Conservation (phyloP, 306 rosid genomes). For the Luffa acutangula region DNA sequence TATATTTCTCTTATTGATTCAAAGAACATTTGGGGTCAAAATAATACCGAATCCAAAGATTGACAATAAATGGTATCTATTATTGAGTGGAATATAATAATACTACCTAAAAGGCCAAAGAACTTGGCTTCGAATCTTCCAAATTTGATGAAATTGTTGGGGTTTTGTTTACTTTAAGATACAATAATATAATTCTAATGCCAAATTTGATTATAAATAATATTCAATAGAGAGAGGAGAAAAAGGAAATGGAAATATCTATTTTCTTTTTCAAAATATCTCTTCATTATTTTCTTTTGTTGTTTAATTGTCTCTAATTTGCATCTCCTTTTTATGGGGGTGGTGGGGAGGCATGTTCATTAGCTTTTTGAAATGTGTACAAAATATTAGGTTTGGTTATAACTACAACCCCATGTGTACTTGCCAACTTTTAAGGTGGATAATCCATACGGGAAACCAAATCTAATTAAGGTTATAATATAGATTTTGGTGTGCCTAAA, state of each 20-base stretch:
- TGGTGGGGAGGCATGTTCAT: not conserved
- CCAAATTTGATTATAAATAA: not conserved
- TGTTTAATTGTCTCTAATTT: slow-evolving; percentile 3
- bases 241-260: not conserved
- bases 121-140: not conserved
- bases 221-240: not conserved
- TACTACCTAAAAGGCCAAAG: not conserved
- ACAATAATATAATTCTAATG: not conserved
- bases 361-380: not conserved
- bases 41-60: not conserved
- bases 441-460: not conserved
- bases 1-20: not conserved
- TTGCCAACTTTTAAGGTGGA: not conserved
- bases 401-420: not conserved
- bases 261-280: not conserved
- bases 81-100: not conserved
- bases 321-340: not conserved
- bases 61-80: not conserved
- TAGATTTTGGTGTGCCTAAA: not conserved
- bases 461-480: not conserved
- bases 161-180: not conserved
- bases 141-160: not conserved
- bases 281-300: not conserved
- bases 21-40: not conserved
- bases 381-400: not conserved